Conservation (phyloP, 2,329 filamentous ascomycete genomes). For the Elsinoe ampelina region DNA sequence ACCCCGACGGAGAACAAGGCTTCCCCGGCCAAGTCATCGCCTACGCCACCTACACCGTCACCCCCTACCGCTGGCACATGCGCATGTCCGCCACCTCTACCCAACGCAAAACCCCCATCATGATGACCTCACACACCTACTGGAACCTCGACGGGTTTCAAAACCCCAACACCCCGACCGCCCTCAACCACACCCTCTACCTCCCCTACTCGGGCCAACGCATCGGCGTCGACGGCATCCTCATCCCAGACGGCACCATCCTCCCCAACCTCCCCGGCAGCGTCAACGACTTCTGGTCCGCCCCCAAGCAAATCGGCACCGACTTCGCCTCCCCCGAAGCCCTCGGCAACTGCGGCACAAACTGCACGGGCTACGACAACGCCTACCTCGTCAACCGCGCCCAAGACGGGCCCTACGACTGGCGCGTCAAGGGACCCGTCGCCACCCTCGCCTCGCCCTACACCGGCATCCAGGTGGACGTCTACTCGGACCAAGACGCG, state of each 20-base stretch:
- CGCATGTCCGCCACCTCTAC: conserved; percentile 62
- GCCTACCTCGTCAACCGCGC: conserved; percentile 61
- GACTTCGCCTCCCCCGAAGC: conserved; percentile 56
- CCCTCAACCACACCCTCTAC: conserved; percentile 63
- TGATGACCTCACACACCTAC: conserved; percentile 68
- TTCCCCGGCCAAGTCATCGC: conserved; percentile 71
- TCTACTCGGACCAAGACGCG: conserved; percentile 75
- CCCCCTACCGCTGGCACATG: conserved; percentile 58
- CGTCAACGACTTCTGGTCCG: conserved; percentile 74
- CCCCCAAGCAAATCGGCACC: conserved; percentile 68
- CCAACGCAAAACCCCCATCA: conserved; percentile 71
- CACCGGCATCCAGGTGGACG: conserved; percentile 74
- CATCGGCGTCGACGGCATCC: conserved; percentile 52
- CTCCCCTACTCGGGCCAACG: conserved; percentile 64
- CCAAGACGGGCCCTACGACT: conserved; percentile 50
- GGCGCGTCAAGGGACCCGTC: conserved; percentile 49
- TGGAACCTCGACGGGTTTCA: conserved; percentile 77
- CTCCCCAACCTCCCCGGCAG: conserved; percentile 56
- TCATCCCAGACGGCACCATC: conserved; percentile 49
- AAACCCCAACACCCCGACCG: conserved; percentile 57
- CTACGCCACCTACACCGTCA: conserved; percentile 64
- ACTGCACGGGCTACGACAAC: conserved; percentile 78
- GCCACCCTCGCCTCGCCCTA: conserved; percentile 61
- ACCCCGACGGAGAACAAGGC: conserved; percentile 63
- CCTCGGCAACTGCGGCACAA: conserved; percentile 64